Evolutionary conservation across 2,329 filamentous ascomycete genomes (phyloP).

Genomic region (Neonectria punicea): DNA sequence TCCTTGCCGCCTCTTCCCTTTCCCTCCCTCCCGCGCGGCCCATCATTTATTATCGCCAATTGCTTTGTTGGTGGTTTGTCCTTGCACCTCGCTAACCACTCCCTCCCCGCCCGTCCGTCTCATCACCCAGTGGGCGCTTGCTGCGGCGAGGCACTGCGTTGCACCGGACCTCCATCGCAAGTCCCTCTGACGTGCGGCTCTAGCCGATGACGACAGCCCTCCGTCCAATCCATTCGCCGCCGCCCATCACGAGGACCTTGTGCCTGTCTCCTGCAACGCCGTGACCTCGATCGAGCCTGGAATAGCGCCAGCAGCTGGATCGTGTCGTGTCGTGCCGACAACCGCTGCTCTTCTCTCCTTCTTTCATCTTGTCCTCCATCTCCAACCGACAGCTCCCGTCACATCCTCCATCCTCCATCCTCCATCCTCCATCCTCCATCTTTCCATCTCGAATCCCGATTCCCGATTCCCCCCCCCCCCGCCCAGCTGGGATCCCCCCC

Average conservation of each 20-base stretch:
- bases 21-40: neutral
- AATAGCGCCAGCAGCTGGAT: conserved; percentile 6
- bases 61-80: neutral
- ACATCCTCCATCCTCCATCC: conserved; percentile 6
- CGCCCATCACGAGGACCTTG: conserved; percentile 42
- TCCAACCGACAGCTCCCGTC: neutral
- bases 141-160: conserved; percentile 4
- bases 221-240: conserved; percentile 37
- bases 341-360: neutral
- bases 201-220: conserved; percentile 44
- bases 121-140: conserved; percentile 3
- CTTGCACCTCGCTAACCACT: too few species aligned
- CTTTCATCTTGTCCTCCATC: neutral
- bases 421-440: conserved; percentile 1
- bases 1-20: neutral
- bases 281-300: conserved; percentile 24
- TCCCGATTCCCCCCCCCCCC: conserved; percentile 4
- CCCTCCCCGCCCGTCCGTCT: neutral
- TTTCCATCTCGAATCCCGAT: conserved; percentile 15
- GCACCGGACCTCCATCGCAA: neutral
- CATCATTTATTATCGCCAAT: neutral
- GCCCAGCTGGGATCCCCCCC: neutral
- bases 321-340: neutral
- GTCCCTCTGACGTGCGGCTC: conserved; percentile 41
- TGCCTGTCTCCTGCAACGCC: conserved; percentile 31